Conservation (phyloP, 83 land plant genomes). For the Picea abies region DNA sequence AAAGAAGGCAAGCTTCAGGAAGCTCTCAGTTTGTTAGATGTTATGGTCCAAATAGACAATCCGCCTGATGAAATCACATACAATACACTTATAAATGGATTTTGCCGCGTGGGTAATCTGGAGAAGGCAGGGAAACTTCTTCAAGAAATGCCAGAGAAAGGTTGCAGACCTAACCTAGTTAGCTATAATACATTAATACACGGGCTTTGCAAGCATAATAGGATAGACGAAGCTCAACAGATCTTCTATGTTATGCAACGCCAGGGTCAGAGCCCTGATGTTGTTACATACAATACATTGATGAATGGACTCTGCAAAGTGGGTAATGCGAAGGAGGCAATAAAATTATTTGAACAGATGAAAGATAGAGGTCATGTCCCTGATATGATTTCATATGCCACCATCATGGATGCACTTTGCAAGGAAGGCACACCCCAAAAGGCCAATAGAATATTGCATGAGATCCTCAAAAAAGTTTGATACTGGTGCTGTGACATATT, state of each 20-base stretch:
- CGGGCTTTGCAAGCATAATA: constrained; percentile 39
- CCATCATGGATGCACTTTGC: neutral
- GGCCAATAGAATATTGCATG: no score
- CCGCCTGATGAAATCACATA: constrained; percentile 56
- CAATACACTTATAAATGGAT: constrained; percentile 66
- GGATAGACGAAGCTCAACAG: constrained; percentile 48
- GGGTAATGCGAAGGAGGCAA: constrained; percentile 42
- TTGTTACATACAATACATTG: constrained; percentile 37
- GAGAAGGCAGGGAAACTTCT: constrained; percentile 64
- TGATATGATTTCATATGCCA: neutral
- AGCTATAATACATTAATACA: constrained; percentile 58
- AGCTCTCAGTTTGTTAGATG: constrained; percentile 49
- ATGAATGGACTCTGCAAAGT: constrained; percentile 48
- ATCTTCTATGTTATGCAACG: constrained; percentile 47
- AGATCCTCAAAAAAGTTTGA: no score
- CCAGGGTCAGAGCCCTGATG: constrained; percentile 30
- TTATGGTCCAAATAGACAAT: constrained; percentile 52
- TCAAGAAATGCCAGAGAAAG: constrained; percentile 49
- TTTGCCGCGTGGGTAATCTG: constrained; percentile 44
- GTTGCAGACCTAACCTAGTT: constrained; percentile 42
- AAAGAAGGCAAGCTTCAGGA: constrained; percentile 39
- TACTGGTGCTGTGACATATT: no score
- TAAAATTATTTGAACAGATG: constrained; percentile 41
- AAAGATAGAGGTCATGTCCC: constrained; percentile 29
- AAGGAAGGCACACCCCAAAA: neutral